Evolutionary conservation across 1,139 yeast species (phyloP).

Genomic region (Debaryomyces sp.): DNA sequence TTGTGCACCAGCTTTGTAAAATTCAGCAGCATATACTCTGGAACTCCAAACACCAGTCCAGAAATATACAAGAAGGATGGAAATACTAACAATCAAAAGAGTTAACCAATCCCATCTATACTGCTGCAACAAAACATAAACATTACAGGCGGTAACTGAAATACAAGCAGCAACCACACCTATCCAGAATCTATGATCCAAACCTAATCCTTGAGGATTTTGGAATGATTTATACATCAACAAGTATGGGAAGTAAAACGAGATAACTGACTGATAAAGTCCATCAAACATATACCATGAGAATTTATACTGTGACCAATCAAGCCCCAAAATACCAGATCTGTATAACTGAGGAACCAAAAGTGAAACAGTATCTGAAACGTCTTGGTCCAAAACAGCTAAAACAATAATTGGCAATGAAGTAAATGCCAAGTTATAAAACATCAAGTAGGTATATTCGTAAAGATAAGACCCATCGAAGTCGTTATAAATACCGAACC

Average conservation of each 20-base stretch:
- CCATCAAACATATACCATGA: constrained; percentile 63
- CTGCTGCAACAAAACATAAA: constrained; percentile 57
- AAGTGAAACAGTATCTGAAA: constrained; percentile 56
- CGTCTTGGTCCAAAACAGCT: constrained; percentile 66
- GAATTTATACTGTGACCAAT: constrained; percentile 57
- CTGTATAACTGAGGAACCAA: constrained; percentile 62
- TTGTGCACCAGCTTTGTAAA: constrained; percentile 59
- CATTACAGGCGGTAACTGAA: constrained; percentile 54
- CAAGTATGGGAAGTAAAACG: constrained; percentile 59
- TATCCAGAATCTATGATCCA: constrained; percentile 63
- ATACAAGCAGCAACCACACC: constrained; percentile 54
- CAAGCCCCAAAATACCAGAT: constrained; percentile 53
- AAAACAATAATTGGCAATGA: constrained; percentile 62
- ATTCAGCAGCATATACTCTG: constrained; percentile 40
- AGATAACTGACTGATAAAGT: constrained; percentile 55
- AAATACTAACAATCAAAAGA: constrained; percentile 47
- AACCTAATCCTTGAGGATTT: constrained; percentile 49
- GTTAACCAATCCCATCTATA: constrained; percentile 66
- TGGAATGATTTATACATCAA: constrained; percentile 48
- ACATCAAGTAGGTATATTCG: constrained; percentile 65
- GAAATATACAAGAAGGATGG: constrained; percentile 55
- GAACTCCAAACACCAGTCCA: constrained; percentile 69
- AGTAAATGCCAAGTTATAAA: constrained; percentile 65
- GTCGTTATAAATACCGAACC: constrained; percentile 60
- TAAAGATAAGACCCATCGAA: constrained; percentile 65